phyloP scores from a whole-genome alignment of 1,284 basidiomycete genomes.

The Tilletiaria anomala region DNA sequence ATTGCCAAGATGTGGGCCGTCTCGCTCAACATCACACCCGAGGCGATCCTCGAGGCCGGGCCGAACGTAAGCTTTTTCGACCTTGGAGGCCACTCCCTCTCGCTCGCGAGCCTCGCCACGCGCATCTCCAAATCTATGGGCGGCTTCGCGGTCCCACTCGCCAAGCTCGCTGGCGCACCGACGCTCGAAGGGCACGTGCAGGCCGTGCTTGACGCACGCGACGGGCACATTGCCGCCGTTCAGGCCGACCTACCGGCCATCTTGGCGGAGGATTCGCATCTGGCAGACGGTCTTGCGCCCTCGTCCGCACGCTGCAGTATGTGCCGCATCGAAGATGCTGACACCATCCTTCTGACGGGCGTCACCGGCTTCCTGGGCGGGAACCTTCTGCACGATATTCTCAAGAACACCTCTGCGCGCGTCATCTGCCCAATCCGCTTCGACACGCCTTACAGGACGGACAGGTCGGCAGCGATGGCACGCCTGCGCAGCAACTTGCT shows the following conservation, averaged over 20 bases:
- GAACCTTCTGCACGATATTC: constrained; percentile 31
- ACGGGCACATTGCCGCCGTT: constrained; percentile 32
- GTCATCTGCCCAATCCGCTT: constrained; percentile 39
- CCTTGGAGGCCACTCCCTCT: constrained; percentile 36
- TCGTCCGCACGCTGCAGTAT: not conserved
- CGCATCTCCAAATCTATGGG: constrained; percentile 28
- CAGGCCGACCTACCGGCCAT: constrained; percentile 38
- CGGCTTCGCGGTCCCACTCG: constrained; percentile 31
- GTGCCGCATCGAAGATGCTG: constrained; percentile 17
- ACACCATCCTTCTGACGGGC: constrained; percentile 36
- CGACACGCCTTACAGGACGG: constrained; percentile 22
- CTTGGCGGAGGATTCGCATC: constrained; percentile 22
- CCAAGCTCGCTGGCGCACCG: constrained; percentile 23
- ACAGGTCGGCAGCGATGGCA: constrained; percentile 32
- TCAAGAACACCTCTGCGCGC: constrained; percentile 28
- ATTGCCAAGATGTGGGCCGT: constrained; percentile 31
- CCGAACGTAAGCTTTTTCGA: constrained; percentile 32
- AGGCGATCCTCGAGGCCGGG: constrained; percentile 16
- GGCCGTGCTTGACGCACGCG: constrained; percentile 21
- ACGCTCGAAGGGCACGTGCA: constrained; percentile 31
- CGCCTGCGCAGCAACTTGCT: constrained; percentile 29
- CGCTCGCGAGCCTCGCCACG: constrained; percentile 30
- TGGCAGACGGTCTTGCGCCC: constrained; percentile 14
- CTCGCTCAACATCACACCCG: constrained; percentile 25
- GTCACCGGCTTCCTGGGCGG: constrained; percentile 39